Conservation (phyloP, 495 filamentous ascomycete species). For the Penicillium cataractarum region DNA sequence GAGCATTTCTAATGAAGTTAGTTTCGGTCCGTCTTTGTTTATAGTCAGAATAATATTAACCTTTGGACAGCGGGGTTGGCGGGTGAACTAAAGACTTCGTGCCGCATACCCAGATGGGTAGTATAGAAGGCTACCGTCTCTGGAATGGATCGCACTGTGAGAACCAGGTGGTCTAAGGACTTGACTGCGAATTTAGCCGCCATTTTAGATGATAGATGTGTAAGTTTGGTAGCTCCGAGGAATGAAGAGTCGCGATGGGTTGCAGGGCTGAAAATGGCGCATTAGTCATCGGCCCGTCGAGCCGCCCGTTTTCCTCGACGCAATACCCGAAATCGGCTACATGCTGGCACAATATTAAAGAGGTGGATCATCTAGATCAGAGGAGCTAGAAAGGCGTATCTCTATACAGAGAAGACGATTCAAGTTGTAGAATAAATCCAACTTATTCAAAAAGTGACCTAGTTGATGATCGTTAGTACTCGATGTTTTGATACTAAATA, state of each 20-base stretch:
- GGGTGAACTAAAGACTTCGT: slow-evolving; percentile 46
- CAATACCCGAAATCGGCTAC: slow-evolving; percentile 3
- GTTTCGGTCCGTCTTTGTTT: background rate
- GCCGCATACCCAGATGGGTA: slow-evolving; percentile 52
- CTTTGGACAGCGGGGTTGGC: slow-evolving; percentile 34
- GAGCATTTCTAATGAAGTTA: slow-evolving; percentile 43
- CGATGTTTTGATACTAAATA: background rate
- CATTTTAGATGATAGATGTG: slow-evolving; percentile 15
- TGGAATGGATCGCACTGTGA: slow-evolving; percentile 52
- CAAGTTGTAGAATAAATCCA: no score
- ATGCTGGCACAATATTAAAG: background rate
- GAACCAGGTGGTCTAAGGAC: slow-evolving; percentile 57
- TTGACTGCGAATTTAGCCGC: slow-evolving; percentile 35
- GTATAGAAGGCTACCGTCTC: slow-evolving; percentile 53
- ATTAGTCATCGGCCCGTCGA: slow-evolving; percentile 3
- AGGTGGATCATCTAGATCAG: no score
- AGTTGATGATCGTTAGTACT: background rate
- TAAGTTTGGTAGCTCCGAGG: background rate
- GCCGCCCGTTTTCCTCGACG: background rate
- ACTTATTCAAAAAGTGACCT: background rate
- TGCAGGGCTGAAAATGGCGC: background rate
- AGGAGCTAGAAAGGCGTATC: no score
- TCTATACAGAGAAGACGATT: no score
- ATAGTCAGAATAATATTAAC: slow-evolving; percentile 10
- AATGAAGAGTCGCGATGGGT: background rate